These are phyloP conservation scores for Jatropha podagrica DNA, from an alignment of 441 rosid species.

Conservation along the genomic window DNA sequence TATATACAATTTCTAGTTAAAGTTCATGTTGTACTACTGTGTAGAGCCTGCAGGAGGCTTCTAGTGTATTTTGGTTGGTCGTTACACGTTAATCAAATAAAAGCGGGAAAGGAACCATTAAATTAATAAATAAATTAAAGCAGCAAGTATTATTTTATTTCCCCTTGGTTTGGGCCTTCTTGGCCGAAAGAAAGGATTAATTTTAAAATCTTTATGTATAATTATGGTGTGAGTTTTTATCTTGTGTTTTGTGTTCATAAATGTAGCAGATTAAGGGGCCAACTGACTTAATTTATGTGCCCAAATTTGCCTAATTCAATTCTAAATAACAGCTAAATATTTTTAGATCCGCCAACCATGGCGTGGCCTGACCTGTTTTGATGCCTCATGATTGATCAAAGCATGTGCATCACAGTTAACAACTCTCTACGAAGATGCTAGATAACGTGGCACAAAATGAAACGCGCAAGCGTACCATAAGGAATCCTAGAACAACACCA, in stretches of 20 bases:
- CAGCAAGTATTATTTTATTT: not conserved
- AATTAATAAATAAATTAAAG: not conserved
- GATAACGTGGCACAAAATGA: constrained; percentile 8
- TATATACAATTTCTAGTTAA: too few species aligned
- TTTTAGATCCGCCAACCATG: too few species aligned
- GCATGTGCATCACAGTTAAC: constrained; percentile 20
- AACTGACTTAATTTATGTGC: not conserved
- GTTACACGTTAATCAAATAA: not conserved
- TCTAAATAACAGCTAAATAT: not conserved
- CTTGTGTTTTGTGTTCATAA: too few species aligned
- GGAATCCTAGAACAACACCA: not conserved
- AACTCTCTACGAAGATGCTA: not conserved
- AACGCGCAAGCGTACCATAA: constrained; percentile 3
- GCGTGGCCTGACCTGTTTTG: constrained; percentile 17
- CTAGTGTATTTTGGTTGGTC: not conserved
- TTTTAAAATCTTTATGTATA: too few species aligned
- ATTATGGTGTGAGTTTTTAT: too few species aligned
- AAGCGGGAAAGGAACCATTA: not conserved
- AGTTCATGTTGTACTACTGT: not conserved
- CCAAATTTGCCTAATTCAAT: too few species aligned
- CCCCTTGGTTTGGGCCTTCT: too few species aligned
- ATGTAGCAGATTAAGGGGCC: too few species aligned
- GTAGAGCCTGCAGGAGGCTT: not conserved
- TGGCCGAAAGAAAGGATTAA: too few species aligned
- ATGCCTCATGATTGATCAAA: constrained; percentile 18